A percentile compares a stretch with the other conserved stretches of the same genome.
phyloP scores from a whole-genome alignment of 2,329 filamentous ascomycete species.

The Dendrostoma leiphaemia region DNA sequence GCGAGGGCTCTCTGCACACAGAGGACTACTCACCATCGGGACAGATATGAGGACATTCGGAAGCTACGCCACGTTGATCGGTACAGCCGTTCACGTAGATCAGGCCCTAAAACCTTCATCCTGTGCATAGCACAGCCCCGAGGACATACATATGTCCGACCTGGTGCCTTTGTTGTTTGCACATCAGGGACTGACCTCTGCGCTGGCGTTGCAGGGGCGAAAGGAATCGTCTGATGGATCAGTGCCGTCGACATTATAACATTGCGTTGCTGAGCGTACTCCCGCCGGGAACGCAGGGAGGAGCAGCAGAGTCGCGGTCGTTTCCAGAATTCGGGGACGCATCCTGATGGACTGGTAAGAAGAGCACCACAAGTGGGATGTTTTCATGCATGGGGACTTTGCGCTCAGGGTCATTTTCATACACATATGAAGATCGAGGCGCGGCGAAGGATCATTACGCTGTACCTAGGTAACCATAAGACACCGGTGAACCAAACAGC shows the following conservation, averaged over 20 bases:
- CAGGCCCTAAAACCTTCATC: conserved; percentile 16
- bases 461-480: too few relatives aligned
- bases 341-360: too few relatives aligned
- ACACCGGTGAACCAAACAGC: too few relatives aligned
- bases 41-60: conserved; percentile 21
- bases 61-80: conserved; percentile 17
- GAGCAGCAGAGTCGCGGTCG: background rate
- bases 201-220: conserved; percentile 20
- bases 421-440: too few relatives aligned
- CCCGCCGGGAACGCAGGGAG: background rate
- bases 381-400: too few relatives aligned
- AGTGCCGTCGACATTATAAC: conserved; percentile 19
- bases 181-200: conserved; percentile 22
- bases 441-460: too few relatives aligned
- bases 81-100: conserved; percentile 24
- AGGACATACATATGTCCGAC: conserved; percentile 23
- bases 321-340: background rate
- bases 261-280: conserved; percentile 3
- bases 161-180: conserved; percentile 16
- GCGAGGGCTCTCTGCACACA: too few relatives aligned
- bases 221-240: background rate
- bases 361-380: too few relatives aligned
- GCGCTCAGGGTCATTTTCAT: too few relatives aligned
- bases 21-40: conserved; percentile 9
- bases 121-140: conserved; percentile 22